Evolutionary conservation across 176 grass and related monocot genomes (phyloP).

Genomic region (Oryza meyeriana): DNA sequence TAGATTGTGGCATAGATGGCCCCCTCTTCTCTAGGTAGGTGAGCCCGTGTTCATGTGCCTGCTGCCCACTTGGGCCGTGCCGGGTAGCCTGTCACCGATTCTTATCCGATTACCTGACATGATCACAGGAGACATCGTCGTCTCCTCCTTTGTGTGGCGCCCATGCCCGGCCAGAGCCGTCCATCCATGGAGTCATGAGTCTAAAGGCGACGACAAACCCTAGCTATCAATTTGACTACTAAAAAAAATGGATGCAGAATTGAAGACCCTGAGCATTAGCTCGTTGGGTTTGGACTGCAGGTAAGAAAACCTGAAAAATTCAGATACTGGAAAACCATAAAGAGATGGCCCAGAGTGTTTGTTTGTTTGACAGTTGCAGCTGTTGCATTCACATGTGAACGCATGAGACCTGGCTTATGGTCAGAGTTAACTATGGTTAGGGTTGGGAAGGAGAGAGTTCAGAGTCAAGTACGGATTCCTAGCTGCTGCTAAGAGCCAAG

Average conservation of each 20-base stretch:
- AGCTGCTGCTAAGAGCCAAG: background rate
- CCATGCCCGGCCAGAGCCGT: background rate
- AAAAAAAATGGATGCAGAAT: too few species aligned
- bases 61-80: background rate
- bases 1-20: background rate
- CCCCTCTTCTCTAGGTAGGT: background rate
- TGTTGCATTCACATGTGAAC: conserved; percentile 32
- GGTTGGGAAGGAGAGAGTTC: background rate
- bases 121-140: background rate
- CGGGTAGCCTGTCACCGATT: background rate
- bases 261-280: background rate
- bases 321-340: background rate
- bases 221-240: background rate
- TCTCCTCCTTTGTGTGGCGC: background rate
- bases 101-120: conserved; percentile 15
- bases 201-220: conserved; percentile 16
- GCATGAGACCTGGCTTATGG: background rate
- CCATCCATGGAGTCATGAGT: conserved; percentile 2
- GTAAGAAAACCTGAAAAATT: conserved; percentile 26
- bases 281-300: background rate
- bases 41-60: background rate
- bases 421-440: background rate
- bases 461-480: background rate
- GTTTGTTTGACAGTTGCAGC: conserved; percentile 8
- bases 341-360: background rate